Base-by-base conservation (phyloP, 2,329 filamentous ascomycete species). In the Meredithiella fracta region DNA sequence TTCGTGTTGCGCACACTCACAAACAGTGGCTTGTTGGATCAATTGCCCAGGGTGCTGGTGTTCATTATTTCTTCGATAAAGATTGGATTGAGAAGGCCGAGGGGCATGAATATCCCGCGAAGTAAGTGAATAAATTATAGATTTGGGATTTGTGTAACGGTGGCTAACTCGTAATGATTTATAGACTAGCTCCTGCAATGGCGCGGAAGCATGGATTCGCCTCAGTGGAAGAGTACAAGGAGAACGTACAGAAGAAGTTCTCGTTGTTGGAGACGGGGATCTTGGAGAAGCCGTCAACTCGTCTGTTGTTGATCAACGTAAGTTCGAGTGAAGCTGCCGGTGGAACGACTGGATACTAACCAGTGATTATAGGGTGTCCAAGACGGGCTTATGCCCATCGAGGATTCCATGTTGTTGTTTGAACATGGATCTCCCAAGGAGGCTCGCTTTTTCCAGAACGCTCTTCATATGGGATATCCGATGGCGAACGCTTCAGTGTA, bases 401-500 rank as follows among this genome's bases (percentile, higher is more conserved):
- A 85, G 63, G 81, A 85, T 63, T 80, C 73, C 14, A 75, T 81
- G 68, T 67, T 85, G 53, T 67, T 84, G 55, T 77, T 82, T 61
- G 78, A 83, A 64, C 73, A 83, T 61, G 81, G 81, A 1, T 73
- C 70, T 31, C 78, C 79, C 11, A 85, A 85, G 68, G 80, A 84
- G 66, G 78, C 72, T 26, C 55, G 63, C 51, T 82, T 84, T 67
- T 82, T 83, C 59, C 68, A 74, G 0, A 75, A 76, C 0, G 69
- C 77, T 31, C 64, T 82, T 60, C 81, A 85, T 62, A 85, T 84
- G 81, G 81, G 81, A 11, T 85, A 85, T 63, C 81, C 82, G 3
- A 65, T 72, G 62, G 77, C 78, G 0, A 81, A 81, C 60, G 65
- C 63, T 2, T 67, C 69, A 3, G 76, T 81, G 23, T 81, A 79